Conservation (phyloP, 1,139 yeast species). For the Candida sojae region DNA sequence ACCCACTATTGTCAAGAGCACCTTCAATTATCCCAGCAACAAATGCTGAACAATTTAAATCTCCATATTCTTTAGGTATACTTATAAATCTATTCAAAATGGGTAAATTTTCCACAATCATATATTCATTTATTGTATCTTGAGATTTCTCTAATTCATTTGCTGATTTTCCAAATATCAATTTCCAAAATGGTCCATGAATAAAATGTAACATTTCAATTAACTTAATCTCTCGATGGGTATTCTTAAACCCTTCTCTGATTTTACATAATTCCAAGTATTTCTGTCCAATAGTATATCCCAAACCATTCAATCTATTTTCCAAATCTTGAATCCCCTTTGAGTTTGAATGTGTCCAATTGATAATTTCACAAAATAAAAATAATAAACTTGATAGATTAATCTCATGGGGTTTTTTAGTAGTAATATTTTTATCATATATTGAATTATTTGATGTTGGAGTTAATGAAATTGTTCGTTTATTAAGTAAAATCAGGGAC, state of each 20-base stretch:
- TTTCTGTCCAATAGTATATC: slow-evolving; percentile 62
- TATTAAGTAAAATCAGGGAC: slow-evolving; percentile 34
- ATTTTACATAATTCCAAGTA: slow-evolving; percentile 44
- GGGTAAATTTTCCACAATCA: slow-evolving; percentile 85
- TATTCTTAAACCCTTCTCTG: slow-evolving; percentile 59
- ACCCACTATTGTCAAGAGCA: slow-evolving; percentile 75
- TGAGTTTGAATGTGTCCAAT: slow-evolving; percentile 62
- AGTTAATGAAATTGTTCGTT: slow-evolving; percentile 32
- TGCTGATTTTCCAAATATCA: slow-evolving; percentile 79
- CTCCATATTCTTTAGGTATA: slow-evolving; percentile 78
- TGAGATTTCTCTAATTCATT: slow-evolving; percentile 88
- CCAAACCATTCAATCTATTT: slow-evolving; percentile 69
- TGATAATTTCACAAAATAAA: slow-evolving; percentile 71
- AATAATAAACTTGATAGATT: slow-evolving; percentile 68
- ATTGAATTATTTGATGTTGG: slow-evolving; percentile 44
- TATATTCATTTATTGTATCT: slow-evolving; percentile 77
- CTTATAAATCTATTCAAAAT: slow-evolving; percentile 73
- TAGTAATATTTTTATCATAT: slow-evolving; percentile 65
- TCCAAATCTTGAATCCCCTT: slow-evolving; percentile 80
- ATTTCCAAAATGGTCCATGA: slow-evolving; percentile 79
- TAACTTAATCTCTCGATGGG: slow-evolving; percentile 70
- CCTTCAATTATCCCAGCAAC: slow-evolving; percentile 94
- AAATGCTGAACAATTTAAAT: slow-evolving; percentile 80
- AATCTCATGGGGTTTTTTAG: slow-evolving; percentile 66
- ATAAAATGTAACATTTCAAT: slow-evolving; percentile 83